Base-by-base conservation (phyloP, 2,329 filamentous ascomycete species). In the Curvularia hawaiiensis region DNA sequence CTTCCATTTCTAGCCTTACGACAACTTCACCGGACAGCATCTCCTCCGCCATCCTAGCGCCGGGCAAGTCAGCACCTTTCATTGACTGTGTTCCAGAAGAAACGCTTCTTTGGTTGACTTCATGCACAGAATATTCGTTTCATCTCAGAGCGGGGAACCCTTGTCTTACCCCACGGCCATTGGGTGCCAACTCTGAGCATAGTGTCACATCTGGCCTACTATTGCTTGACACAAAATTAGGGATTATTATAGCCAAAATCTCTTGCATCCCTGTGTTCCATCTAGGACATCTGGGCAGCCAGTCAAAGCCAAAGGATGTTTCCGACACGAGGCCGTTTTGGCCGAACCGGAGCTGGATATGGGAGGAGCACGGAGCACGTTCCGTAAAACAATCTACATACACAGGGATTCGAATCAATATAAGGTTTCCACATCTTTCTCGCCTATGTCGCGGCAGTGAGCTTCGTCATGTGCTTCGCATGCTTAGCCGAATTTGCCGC, bases 401-500 rank as follows among this genome's bases (percentile, higher is more conserved):
- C 14, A 16, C 20, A 24, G 9, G 22, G 35, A 26, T 22, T 12
- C 28, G 31, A n/a, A 8, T 20, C 30, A 49, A 49, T 39, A 49
- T 28, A 18, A 38, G 10, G n/a, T 49, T n/a, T 22, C 26, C 16
- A 14, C 24, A 22, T 31, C 24, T 38, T 22, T 12, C 10, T n/a
- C 12, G 33, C 46, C 46, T 20, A 49, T 20, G 8, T 40, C 56
- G 41, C 51, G 56, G 59, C 62, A 58, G 18, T 52, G 54, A 61
- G 59, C 61, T 63, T 65, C 46, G 33, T 28, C 40, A 51, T 57
- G 28, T 47, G 60, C 56, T 63, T 62, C 54, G 31, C 50, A 54
- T 30, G 57, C 63, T 63, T 67, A 66, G 49, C 66, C 65, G 58
- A 52, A 30, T 14, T 40, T 47, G 46, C 44, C 59, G 59, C 53